These are phyloP conservation scores for Termitomyces sp. DNA, from an alignment of 768 basidiomycete genomes.

Conservation along the genomic window DNA sequence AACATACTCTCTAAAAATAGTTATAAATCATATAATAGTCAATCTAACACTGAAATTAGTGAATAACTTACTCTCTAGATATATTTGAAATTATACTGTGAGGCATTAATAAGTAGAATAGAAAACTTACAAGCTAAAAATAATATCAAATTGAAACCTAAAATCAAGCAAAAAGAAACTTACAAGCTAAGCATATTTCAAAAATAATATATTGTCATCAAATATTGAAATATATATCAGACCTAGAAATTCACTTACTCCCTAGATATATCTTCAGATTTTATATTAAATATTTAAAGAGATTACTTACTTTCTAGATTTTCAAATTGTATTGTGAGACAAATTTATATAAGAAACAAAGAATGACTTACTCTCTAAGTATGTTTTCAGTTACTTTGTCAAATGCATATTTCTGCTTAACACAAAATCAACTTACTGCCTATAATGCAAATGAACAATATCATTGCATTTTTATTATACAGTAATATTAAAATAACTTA, in stretches of 20 bases:
- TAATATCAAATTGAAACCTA: neutral
- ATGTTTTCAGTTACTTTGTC: neutral
- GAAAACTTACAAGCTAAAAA: neutral
- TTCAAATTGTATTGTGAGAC: neutral
- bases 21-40: neutral
- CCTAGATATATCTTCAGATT: neutral
- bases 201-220: neutral
- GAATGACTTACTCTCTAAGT: neutral
- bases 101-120: neutral
- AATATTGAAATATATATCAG: no score
- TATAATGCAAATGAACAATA: no score
- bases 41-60: no score
- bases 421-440: neutral
- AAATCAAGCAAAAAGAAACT: neutral
- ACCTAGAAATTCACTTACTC: neutral
- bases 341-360: neutral
- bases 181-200: neutral
- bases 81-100: neutral
- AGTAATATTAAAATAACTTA: neutral
- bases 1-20: neutral
- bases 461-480: no score
- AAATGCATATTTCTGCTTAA: neutral
- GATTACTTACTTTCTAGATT: neutral
- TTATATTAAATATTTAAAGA: neutral
- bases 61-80: neutral